A percentile compares a stretch with the other conserved stretches of the same genome.
phyloP scores from a whole-genome alignment of 2,329 filamentous ascomycete genomes.

The Aspergillus sp. region DNA sequence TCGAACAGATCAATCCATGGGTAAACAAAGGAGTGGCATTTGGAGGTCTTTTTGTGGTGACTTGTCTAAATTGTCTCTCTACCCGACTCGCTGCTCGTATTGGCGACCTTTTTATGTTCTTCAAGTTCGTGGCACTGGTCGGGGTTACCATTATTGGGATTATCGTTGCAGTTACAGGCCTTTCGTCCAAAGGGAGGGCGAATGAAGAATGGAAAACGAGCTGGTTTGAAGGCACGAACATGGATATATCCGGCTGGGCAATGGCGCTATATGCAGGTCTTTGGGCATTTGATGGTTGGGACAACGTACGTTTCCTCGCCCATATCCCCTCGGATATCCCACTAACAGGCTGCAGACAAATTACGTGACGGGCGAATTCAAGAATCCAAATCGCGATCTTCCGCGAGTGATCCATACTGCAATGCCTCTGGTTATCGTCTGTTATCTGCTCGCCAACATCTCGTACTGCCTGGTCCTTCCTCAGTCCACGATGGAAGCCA shows the following conservation, averaged over 20 bases:
- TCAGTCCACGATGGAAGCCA: conserved; percentile 72
- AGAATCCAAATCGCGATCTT: conserved; percentile 83
- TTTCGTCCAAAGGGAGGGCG: conserved; percentile 71
- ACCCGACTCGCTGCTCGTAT: conserved; percentile 83
- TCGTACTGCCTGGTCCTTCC: conserved; percentile 94
- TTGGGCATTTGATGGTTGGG: conserved; percentile 99
- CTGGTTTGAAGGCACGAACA: conserved; percentile 87
- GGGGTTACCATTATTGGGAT: conserved; percentile 85
- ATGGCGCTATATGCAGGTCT: conserved; percentile 92
- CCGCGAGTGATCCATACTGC: conserved; percentile 95
- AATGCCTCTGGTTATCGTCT: conserved; percentile 88
- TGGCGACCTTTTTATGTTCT: conserved; percentile 92
- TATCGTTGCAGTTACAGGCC: conserved; percentile 82
- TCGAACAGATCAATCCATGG: conserved; percentile 77
- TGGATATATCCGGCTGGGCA: conserved; percentile 81
- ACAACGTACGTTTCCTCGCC: conserved; percentile 65
- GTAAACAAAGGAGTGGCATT: conserved; percentile 86
- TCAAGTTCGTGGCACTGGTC: conserved; percentile 89
- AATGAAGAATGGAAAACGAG: conserved; percentile 83
- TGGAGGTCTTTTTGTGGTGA: conserved; percentile 72
- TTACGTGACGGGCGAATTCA: conserved; percentile 96
- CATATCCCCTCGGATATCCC: background rate
- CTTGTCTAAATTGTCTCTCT: conserved; percentile 84
- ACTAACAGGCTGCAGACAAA: conserved; percentile 65
- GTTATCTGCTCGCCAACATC: conserved; percentile 87